phyloP scores from a whole-genome alignment of 2,329 filamentous ascomycete species.

The Knufia fluminis region DNA sequence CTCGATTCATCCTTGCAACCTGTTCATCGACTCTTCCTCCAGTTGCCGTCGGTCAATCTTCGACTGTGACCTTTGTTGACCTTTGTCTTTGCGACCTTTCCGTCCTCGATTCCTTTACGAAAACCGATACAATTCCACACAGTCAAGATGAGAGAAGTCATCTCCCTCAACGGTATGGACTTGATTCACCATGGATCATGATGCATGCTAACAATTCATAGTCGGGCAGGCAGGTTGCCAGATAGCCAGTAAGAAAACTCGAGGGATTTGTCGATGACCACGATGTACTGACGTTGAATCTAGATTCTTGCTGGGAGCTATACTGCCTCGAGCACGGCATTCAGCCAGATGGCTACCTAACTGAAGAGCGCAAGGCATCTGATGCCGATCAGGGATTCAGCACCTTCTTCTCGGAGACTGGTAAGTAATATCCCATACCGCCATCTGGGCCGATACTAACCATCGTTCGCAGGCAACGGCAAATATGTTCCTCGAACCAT shows the following conservation, averaged over 20 bases:
- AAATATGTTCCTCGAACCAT: conserved; percentile 99
- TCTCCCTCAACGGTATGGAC: conserved; percentile 90
- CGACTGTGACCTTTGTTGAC: too few relatives aligned
- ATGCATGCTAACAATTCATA: conserved; percentile 36
- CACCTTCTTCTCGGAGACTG: conserved; percentile 99
- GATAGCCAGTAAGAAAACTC: conserved; percentile 72
- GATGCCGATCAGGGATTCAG: conserved; percentile 97
- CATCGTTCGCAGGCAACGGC: conserved; percentile 62
- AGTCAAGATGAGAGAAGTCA: conserved; percentile 91
- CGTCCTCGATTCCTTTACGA: neutral
- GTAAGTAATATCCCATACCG: conserved; percentile 46
- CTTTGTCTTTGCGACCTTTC: neutral
- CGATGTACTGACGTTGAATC: too few relatives aligned
- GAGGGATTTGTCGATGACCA: conserved; percentile 26
- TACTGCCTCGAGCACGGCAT: conserved; percentile 99
- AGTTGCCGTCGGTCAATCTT: too few relatives aligned
- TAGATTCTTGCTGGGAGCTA: conserved; percentile 70
- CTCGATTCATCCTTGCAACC: neutral
- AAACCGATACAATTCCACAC: conserved; percentile 8
- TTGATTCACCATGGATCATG: conserved; percentile 18
- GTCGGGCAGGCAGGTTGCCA: conserved; percentile 99
- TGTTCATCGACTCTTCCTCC: too few relatives aligned
- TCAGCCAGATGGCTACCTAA: conserved; percentile 98
- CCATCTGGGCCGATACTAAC: conserved; percentile 8
- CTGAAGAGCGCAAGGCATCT: conserved; percentile 89